phyloP scores from a whole-genome alignment of 306 rosid genomes.

The Sindora glabra region DNA sequence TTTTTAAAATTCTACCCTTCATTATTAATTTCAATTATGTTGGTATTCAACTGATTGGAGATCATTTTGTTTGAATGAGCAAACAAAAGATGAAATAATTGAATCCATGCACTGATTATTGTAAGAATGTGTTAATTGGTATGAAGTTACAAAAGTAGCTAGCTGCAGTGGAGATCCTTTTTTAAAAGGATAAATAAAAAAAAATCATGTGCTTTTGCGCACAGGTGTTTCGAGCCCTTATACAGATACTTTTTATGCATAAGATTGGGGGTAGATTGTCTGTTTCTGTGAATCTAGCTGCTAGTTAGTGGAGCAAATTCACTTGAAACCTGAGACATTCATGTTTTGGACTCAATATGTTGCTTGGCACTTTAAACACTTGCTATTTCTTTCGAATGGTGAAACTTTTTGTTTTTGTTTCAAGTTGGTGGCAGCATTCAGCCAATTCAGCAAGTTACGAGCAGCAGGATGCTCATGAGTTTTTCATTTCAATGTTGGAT shows the following conservation, averaged over 20 bases:
- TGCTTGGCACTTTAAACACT: constrained; percentile 14
- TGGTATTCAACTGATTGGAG: constrained; percentile 3
- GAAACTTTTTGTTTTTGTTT: constrained; percentile 48
- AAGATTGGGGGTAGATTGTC: constrained; percentile 3
- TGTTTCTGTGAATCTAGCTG: constrained; percentile 13
- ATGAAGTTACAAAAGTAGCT: neutral
- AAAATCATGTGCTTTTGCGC: too few species aligned
- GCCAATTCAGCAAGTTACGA: constrained; percentile 85
- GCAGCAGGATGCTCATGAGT: constrained; percentile 98
- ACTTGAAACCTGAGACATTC: constrained; percentile 1
- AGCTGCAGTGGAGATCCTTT: constrained; percentile 4
- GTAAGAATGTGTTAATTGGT: neutral
- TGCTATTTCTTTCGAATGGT: constrained; percentile 38
- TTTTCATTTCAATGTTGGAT: constrained; percentile 89
- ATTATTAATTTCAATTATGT: constrained; percentile 15
- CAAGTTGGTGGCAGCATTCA: constrained; percentile 99
- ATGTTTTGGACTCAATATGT: constrained; percentile 5
- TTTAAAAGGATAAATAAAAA: too few species aligned
- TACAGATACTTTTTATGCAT: constrained; percentile 11
- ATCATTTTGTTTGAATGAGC: neutral
- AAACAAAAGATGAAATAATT: neutral
- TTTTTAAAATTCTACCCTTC: too few species aligned
- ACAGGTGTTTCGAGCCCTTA: neutral
- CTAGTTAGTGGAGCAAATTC: constrained; percentile 11
- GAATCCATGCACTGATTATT: neutral